Evolutionary conservation across 495 filamentous ascomycete genomes (phyloP), one percentile per base, ranked within the genome.

Genomic region (Darksidea phi): DNA sequence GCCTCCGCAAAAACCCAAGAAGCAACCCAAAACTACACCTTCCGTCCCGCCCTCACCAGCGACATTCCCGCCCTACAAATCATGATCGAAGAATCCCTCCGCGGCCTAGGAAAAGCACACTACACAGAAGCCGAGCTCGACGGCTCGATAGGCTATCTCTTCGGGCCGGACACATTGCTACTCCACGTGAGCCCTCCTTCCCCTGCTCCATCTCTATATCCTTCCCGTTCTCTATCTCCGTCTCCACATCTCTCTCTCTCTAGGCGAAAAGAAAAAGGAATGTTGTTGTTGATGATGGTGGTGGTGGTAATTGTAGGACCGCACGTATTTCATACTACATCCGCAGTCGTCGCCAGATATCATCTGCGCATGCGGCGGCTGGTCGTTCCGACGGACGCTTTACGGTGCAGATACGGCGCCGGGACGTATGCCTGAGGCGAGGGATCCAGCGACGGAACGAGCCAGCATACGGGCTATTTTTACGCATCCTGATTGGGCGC

Each of bases 391-490:
- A 11, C 45, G 36, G 10, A 67, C 64, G 21, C 59, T 67, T 3
- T 67, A 63, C 43, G 64, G 64, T 17, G 59, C 52, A 7, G 64
- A 67, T 21, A 54, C 37, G 13, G 64, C 64, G 36, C 64, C 64
- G 5, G 64, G 64, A 1, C 64, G 58, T 6, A 41, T 62, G 37
- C 64, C 64, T 0, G 58, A 51, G 26, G 24, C 15, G 17, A 53
- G 64, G 6, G 58, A 66, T 45, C 59, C 58, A 10, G 8, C 8
- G 20, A 54, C 21, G 6, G 58, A 62, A 17, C 36, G 64, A 1
- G 64, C 64, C 23, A 61, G 57, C 37, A 59, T 67, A 12, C 36
- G 64, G 15, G 64, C 64, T 6, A 67, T 67, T 23, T 67, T 67
- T 32, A 67, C 64, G 59, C 53, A 62, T 59, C 64, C 64, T 15